Evolutionary conservation across 306 rosid genomes (phyloP), one percentile per base, ranked within the genome.

Genomic region (Pueraria montana): DNA sequence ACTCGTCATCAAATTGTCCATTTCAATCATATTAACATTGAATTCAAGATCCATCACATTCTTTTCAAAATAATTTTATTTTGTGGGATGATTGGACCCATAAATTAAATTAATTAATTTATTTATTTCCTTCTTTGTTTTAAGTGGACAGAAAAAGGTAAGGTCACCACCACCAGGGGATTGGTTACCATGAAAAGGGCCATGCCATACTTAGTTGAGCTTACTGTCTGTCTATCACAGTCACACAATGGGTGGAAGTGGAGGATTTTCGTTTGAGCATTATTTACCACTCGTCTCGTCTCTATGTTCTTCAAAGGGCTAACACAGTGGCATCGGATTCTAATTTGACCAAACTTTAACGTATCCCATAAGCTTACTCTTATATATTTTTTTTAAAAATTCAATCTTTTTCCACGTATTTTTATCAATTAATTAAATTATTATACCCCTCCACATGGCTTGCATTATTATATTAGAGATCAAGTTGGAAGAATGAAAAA

Each of bases 231-330:
- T 68, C 70, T 38, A 64, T 82, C 72, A 53, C 34, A 42, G 10
- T 65, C 77, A 73, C 72, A 79, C 23, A 43, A 74, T 79, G 56
- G 78, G 67, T 74, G 84, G 61, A 50, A 74, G 81, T 74, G 66
- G 68, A 40, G 49, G 72, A 18, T 75, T 85, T 75, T 80, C 3
- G 40, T 17, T 65, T 80, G 67, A 66, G 27, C 38, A 67, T 68
- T 74, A 38, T 68, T 75, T 40, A 68, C 79, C 78, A 80, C 88
- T 85, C 64, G 55, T 80, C 88, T 85, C 64, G 55, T 80, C 79
- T 81, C 27, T 48, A 21, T 77, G 49, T 77, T 24, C 49, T 71
- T 78, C 58, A 49, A 83, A 61, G 45, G 50, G 10, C 67, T 68
- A 83, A 53, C 40, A 55, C 32, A 67, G 69, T 59, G 5, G 84